Evolutionary conservation across 257 asterid genomes (phyloP), one percentile per base, ranked within the genome.

Genomic region (Ilex asprella): DNA sequence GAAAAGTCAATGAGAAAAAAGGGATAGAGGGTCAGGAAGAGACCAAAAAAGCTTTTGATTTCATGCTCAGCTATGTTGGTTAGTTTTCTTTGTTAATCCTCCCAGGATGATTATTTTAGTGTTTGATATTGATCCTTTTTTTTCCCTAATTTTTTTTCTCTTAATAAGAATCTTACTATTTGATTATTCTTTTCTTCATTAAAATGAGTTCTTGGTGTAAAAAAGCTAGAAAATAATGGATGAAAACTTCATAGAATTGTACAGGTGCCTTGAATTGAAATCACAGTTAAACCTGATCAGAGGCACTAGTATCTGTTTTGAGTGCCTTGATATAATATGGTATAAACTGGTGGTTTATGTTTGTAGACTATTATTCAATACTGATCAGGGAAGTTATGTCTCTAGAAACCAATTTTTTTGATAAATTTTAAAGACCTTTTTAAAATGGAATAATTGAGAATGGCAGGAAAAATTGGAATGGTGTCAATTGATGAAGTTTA

Each of bases 21-120:
- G 97, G 97, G 67, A 61, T 77, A 47, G 96, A 93, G 71, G 92
- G 96, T 41, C 97, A 83, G 69, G 95, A 87, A 73, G 99, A 93
- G 85, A 89, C 96, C 16, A 87, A 83, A 64, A 93, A 86, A 71
- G 97, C 99, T 79, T 93, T 69, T 81, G 97, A 93, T 67, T 93
- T 89, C 83, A 89, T 85, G 97, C 92, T 93, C 73, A 79, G 82
- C 73, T 76, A 79, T 80, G 87, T 93, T 50, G 99, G 97, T 87
- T 75, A n/a, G 92, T 71, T 58, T 75, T 27, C 60, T 31, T 30
- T 59, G 52, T 44, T 60, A 46, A 55, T 71, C 55, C 47, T 61
- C 61, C 30, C 32, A 2, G 16, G 55, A 58, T 60, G 66, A 55
- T 72, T 27, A 46, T 47, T 30, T 10, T 21, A 69, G 49, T 53